Evolutionary conservation across 2,329 filamentous ascomycete genomes (phyloP).

Genomic region (Didymella lethalis): DNA sequence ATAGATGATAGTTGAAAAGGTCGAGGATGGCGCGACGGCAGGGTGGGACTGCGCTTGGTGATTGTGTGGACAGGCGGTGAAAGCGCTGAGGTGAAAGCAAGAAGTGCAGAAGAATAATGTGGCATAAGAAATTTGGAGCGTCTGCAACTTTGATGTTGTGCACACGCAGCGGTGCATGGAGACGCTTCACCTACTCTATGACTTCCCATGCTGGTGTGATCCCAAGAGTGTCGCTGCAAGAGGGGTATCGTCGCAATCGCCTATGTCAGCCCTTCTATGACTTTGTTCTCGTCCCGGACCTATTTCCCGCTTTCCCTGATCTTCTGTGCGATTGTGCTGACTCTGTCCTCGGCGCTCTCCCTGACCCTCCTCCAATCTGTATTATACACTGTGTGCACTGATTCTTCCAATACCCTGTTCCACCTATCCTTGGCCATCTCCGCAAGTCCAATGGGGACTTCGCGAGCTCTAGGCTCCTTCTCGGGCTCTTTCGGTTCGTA

Average conservation of each 20-base stretch:
- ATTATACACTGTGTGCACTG: conserved; percentile 54
- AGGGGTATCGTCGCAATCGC: conserved; percentile 31
- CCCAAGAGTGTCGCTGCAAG: conserved; percentile 23
- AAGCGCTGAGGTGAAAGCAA: conserved; percentile 18
- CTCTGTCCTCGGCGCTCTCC: conserved; percentile 53
- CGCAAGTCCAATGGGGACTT: conserved; percentile 51
- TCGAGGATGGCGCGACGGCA: neutral
- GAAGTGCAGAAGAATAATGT: neutral
- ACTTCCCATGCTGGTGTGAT: conserved; percentile 8
- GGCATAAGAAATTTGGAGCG: conserved; percentile 6
- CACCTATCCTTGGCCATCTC: conserved; percentile 61
- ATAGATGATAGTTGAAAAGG: neutral
- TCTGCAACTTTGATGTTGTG: neutral
- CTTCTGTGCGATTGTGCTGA: conserved; percentile 46
- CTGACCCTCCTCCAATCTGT: conserved; percentile 56
- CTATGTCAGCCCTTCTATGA: conserved; percentile 2
- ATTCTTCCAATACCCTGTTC: conserved; percentile 57
- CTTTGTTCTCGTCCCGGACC: conserved; percentile 1
- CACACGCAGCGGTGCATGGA: neutral
- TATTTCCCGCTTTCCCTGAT: conserved; percentile 44
- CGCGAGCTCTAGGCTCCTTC: conserved; percentile 51
- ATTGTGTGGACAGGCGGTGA: conserved; percentile 7
- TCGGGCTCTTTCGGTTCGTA: conserved; percentile 53
- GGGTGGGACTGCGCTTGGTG: neutral
- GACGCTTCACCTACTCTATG: conserved; percentile 13